Evolutionary conservation across 495 filamentous ascomycete species (phyloP).

Genomic region (Mytilinidion resinicola): DNA sequence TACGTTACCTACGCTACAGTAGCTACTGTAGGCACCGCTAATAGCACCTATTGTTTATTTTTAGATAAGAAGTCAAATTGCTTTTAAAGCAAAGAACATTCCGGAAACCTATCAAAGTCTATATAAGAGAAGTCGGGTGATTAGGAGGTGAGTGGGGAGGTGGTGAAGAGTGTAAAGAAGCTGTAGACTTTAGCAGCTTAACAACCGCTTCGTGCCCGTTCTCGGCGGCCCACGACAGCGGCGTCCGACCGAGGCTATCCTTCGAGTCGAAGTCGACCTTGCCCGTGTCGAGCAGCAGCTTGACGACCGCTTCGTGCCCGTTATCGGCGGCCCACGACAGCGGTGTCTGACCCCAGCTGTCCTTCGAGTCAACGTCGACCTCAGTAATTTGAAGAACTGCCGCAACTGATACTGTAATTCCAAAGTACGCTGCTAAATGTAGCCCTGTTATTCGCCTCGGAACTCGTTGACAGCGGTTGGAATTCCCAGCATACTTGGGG

Average conservation of each 20-base stretch:
- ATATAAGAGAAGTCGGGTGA: background rate
- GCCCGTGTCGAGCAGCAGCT: background rate
- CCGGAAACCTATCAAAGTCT: background rate
- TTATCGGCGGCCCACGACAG: background rate
- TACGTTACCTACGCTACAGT: background rate
- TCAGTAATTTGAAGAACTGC: background rate
- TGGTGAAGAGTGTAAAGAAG: background rate
- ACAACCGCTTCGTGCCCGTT: background rate
- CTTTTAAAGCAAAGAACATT: background rate
- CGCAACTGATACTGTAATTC: background rate
- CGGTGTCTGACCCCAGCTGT: background rate
- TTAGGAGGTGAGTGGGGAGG: background rate
- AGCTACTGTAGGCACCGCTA: background rate
- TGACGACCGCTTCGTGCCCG: background rate
- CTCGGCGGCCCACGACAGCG: background rate
- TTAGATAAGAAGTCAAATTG: background rate
- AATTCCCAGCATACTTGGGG: background rate
- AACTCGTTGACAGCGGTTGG: background rate
- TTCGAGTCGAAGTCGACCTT: background rate
- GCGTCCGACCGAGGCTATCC: background rate
- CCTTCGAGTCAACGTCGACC: background rate
- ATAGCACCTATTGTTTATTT: background rate
- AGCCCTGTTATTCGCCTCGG: slow-evolving; percentile 1
- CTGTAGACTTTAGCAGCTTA: background rate
- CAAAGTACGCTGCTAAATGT: background rate